phyloP scores from a whole-genome alignment of 768 basidiomycete genomes.

The Agaricus blazei region DNA sequence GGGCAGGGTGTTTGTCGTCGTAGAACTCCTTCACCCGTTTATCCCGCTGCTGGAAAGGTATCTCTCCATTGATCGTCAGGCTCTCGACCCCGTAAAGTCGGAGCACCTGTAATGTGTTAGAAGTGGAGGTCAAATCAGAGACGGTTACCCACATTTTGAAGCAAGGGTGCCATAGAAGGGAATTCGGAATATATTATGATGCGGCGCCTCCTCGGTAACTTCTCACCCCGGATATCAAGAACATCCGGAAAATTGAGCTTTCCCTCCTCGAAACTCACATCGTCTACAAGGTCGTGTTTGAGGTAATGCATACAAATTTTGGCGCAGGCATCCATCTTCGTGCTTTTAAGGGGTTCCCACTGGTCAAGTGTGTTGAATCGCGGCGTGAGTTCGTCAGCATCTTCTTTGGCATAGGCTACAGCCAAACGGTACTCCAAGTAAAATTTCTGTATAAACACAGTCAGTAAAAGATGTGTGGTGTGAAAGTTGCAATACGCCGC shows the following conservation, averaged over 20 bases:
- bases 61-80: constrained; percentile 14
- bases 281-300: background rate
- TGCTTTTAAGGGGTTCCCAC: constrained; percentile 13
- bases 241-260: background rate
- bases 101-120: background rate
- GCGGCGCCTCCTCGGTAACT: background rate
- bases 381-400: background rate
- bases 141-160: constrained; percentile 8
- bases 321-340: constrained; percentile 15
- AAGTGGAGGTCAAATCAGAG: too few relatives aligned
- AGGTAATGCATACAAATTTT: constrained; percentile 6
- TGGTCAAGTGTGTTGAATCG: constrained; percentile 9
- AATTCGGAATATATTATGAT: constrained; percentile 16
- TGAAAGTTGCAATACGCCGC: background rate
- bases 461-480: background rate
- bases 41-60: constrained; percentile 7
- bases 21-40: constrained; percentile 14
- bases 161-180: constrained; percentile 12
- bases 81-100: background rate
- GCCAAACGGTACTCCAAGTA: constrained; percentile 13
- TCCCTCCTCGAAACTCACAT: background rate
- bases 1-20: background rate
- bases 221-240: background rate
- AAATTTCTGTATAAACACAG: constrained; percentile 9
- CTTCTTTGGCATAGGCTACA: constrained; percentile 7